Conservation (phyloP, 257 asterid species). For the Lavandula angustifolia region DNA sequence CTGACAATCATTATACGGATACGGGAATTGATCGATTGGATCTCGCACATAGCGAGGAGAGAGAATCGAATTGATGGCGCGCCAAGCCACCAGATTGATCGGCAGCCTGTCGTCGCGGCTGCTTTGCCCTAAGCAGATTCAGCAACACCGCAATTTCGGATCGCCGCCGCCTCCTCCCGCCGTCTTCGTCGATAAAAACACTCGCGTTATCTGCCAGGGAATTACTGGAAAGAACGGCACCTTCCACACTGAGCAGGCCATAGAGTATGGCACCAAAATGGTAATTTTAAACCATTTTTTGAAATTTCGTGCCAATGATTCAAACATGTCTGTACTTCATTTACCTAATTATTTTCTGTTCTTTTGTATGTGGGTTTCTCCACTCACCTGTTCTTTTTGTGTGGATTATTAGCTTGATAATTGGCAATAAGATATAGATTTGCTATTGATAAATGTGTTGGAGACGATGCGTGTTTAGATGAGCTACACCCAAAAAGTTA, state of each 20-base stretch:
- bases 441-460: background rate
- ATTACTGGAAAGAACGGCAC: constrained; percentile 97
- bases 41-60: background rate
- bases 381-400: background rate
- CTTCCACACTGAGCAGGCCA: constrained; percentile 95
- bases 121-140: constrained; percentile 46
- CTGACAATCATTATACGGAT: constrained; percentile 4
- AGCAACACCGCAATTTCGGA: constrained; percentile 75
- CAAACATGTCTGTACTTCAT: background rate
- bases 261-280: constrained; percentile 96
- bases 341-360: background rate
- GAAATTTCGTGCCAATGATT: background rate
- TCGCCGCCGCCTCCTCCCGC: constrained; percentile 88
- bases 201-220: constrained; percentile 95
- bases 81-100: constrained; percentile 50
- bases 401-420: background rate
- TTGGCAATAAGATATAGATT: background rate
- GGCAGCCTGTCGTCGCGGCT: constrained; percentile 61
- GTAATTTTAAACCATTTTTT: constrained; percentile 38
- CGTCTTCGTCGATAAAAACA: constrained; percentile 90
- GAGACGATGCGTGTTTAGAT: background rate
- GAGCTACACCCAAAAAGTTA: background rate
- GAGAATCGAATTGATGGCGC: constrained; percentile 23
- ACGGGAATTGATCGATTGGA: constrained; percentile 18
- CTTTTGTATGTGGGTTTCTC: background rate